Conservation (phyloP, 352 stramenopile species). For the Phytophthora fragariae region DNA sequence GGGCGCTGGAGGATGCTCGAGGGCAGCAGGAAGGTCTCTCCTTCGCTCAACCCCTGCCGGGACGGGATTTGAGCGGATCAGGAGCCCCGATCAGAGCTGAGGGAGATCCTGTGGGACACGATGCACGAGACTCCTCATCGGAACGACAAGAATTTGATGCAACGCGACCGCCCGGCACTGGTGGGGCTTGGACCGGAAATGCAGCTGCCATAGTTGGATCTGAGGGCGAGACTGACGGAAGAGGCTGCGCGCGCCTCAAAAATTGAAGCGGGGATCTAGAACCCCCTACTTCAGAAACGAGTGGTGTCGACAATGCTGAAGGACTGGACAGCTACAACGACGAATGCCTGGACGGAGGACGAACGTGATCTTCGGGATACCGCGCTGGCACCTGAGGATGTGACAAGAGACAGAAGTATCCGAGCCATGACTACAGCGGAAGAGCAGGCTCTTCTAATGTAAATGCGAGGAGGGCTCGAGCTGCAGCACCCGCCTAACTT, state of each 20-base stretch:
- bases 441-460: not conserved
- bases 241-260: not conserved
- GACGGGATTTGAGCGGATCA: too few species aligned
- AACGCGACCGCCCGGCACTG: too few species aligned
- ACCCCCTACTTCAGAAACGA: not conserved
- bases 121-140: too few species aligned
- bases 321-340: not conserved
- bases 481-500: not conserved
- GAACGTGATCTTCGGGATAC: not conserved
- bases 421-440: not conserved
- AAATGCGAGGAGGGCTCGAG: not conserved
- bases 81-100: too few species aligned
- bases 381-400: not conserved
- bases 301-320: not conserved
- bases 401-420: not conserved
- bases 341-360: not conserved
- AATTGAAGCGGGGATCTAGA: not conserved
- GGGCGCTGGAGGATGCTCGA: too few species aligned
- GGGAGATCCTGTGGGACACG: too few species aligned
- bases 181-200: not conserved
- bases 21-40: too few species aligned
- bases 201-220: not conserved
- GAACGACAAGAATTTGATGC: too few species aligned
- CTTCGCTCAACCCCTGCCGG: too few species aligned
- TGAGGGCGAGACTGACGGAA: not conserved